These are phyloP conservation scores for Lactifluus piperatus DNA, from an alignment of 768 basidiomycete genomes.

Conservation along the genomic window DNA sequence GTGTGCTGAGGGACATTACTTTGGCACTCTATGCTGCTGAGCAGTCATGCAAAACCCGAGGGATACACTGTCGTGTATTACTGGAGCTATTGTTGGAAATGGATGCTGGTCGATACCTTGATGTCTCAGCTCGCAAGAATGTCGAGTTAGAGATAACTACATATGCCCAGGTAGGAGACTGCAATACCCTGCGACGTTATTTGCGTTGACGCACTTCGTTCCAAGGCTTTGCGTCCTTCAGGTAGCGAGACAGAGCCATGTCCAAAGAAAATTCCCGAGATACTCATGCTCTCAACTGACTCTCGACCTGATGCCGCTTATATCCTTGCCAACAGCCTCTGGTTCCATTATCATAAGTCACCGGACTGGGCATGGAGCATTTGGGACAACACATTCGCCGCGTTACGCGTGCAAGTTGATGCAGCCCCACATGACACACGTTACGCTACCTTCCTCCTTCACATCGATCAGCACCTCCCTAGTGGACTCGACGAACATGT, in stretches of 20 bases:
- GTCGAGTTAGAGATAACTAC: constrained; percentile 50
- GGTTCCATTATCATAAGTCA: constrained; percentile 75
- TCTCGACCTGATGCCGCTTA: constrained; percentile 52
- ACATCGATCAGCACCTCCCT: constrained; percentile 72
- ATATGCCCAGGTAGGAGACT: constrained; percentile 48
- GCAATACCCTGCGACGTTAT: background rate
- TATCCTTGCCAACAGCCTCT: constrained; percentile 64
- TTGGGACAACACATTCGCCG: constrained; percentile 76
- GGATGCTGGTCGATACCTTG: constrained; percentile 51
- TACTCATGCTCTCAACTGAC: constrained; percentile 55
- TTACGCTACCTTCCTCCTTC: constrained; percentile 62
- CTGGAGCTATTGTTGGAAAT: constrained; percentile 57
- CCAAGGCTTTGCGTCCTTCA: constrained; percentile 35
- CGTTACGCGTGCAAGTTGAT: constrained; percentile 51
- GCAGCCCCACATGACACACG: constrained; percentile 46
- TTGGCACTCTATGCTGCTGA: constrained; percentile 54
- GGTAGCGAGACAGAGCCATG: constrained; percentile 28
- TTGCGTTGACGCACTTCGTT: background rate
- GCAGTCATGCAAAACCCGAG: constrained; percentile 52
- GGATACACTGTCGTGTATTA: constrained; percentile 56
- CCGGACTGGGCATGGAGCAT: constrained; percentile 73
- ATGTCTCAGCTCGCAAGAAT: constrained; percentile 45
- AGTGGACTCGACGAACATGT: constrained; percentile 63
- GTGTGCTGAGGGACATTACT: constrained; percentile 46
- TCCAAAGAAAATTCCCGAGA: constrained; percentile 46